Evolutionary conservation across 2,329 filamentous ascomycete species (phyloP).

Genomic region (Aspergillus novofumigatus): DNA sequence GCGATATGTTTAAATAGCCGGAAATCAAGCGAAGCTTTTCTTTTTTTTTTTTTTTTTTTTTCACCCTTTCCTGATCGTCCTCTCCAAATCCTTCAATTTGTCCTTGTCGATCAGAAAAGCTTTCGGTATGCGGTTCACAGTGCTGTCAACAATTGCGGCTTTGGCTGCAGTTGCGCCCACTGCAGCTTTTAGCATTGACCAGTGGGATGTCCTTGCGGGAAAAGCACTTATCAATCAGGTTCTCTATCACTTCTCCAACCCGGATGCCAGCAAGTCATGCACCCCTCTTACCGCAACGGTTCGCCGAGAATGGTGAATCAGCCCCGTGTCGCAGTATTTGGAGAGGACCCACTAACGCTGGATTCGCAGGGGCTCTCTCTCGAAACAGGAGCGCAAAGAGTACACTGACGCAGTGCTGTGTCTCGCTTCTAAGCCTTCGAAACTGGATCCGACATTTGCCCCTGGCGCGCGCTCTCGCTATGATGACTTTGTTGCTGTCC

Average conservation of each 20-base stretch:
- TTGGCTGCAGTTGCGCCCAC: slow-evolving; percentile 3
- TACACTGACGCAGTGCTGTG: slow-evolving; percentile 45
- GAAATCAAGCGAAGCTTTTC: background rate
- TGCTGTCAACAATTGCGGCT: slow-evolving; percentile 1
- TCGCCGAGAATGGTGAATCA: slow-evolving; percentile 1
- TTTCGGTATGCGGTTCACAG: background rate
- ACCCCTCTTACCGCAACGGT: background rate
- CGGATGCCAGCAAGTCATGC: slow-evolving; percentile 1
- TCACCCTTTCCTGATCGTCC: background rate
- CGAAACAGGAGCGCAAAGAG: slow-evolving; percentile 4
- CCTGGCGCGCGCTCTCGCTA: slow-evolving; percentile 46
- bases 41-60: background rate
- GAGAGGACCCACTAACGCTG: background rate
- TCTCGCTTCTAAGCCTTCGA: background rate
- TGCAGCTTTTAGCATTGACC: slow-evolving; percentile 1
- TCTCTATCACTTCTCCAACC: slow-evolving; percentile 1
- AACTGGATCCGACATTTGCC: slow-evolving; percentile 21
- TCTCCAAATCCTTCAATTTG: background rate
- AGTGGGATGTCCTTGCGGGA: slow-evolving; percentile 6
- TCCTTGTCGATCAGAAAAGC: background rate
- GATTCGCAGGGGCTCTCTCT: background rate
- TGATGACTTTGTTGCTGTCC: slow-evolving; percentile 50
- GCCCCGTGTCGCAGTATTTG: background rate
- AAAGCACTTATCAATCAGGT: slow-evolving; percentile 7
- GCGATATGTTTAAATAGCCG: background rate